Evolutionary conservation across 225 moss, liverwort and hornwort genomes (phyloP).

Genomic region (Sphagnum contortum): DNA sequence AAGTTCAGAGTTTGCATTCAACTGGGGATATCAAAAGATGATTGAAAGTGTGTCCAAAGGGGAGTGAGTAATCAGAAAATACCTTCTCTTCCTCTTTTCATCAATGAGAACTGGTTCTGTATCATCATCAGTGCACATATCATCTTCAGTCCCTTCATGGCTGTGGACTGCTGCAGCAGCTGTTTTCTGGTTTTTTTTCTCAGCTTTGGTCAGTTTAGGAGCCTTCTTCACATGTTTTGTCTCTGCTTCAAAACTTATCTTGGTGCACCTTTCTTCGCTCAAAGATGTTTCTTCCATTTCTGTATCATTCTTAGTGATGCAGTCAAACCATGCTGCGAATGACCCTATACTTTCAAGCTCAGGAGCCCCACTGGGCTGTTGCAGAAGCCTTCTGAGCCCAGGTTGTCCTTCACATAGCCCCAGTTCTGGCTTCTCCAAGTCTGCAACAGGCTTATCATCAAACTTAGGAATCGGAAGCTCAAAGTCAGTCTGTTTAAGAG

Average conservation of each 20-base stretch:
- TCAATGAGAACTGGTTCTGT: conserved; percentile 22
- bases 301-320: too few relatives aligned
- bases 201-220: background rate
- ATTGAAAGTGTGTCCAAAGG: background rate
- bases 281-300: background rate
- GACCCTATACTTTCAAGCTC: too few relatives aligned
- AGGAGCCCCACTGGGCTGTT: too few relatives aligned
- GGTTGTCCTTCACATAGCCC: too few relatives aligned
- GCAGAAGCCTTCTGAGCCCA: too few relatives aligned
- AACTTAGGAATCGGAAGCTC: too few relatives aligned
- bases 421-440: too few relatives aligned
- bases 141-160: conserved; percentile 21
- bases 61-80: background rate
- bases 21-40: too few relatives aligned
- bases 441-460: too few relatives aligned
- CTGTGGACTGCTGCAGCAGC: conserved; percentile 17
- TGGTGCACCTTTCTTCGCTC: background rate
- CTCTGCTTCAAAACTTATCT: background rate
- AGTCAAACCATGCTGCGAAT: too few relatives aligned
- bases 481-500: too few relatives aligned
- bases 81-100: conserved; percentile 48
- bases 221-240: background rate
- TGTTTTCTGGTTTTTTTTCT: conserved; percentile 10
- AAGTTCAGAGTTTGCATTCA: too few relatives aligned
- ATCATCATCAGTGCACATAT: conserved; percentile 17